These are phyloP conservation scores for Pseudogymnoascus sp. DNA, from an alignment of 2,329 filamentous ascomycete genomes.

Conservation along the genomic window DNA sequence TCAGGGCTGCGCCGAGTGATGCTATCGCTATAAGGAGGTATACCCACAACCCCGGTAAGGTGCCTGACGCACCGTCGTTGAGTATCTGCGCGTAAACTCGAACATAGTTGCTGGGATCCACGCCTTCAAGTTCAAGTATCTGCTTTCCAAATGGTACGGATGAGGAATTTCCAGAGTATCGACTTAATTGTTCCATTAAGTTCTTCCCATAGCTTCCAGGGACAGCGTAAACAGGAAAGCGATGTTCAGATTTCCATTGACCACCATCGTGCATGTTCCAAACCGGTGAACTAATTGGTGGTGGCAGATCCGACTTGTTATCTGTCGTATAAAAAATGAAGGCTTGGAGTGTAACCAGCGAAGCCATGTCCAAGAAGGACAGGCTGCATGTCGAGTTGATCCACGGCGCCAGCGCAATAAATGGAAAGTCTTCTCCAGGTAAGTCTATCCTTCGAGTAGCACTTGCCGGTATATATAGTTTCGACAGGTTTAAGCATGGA, in stretches of 20 bases:
- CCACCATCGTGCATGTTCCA: slow-evolving; percentile 67
- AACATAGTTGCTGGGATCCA: slow-evolving; percentile 51
- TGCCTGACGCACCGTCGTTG: slow-evolving; percentile 24
- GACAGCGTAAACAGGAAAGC: slow-evolving; percentile 78
- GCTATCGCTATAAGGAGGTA: slow-evolving; percentile 66
- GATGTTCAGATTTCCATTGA: slow-evolving; percentile 62
- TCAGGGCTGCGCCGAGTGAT: slow-evolving; percentile 61
- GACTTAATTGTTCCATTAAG: slow-evolving; percentile 63
- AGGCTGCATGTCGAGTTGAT: slow-evolving; percentile 64
- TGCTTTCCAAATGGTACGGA: slow-evolving; percentile 50
- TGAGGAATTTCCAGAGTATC: slow-evolving; percentile 71
- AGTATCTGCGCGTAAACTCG: slow-evolving; percentile 51
- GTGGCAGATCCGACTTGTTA: slow-evolving; percentile 52
- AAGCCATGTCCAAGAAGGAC: slow-evolving; percentile 60
- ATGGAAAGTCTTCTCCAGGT: slow-evolving; percentile 54
- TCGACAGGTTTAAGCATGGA: slow-evolving; percentile 55
- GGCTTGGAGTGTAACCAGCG: slow-evolving; percentile 50
- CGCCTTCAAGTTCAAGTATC: slow-evolving; percentile 47
- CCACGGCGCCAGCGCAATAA: slow-evolving; percentile 84
- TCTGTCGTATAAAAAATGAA: slow-evolving; percentile 58
- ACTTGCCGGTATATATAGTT: slow-evolving; percentile 63
- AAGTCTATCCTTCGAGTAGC: slow-evolving; percentile 67
- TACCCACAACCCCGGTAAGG: slow-evolving; percentile 70
- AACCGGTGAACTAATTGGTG: slow-evolving; percentile 51
- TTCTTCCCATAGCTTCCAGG: slow-evolving; percentile 56